Evolutionary conservation across 345 rosid genomes (phyloP).

Genomic region (Murraya koenigii): DNA sequence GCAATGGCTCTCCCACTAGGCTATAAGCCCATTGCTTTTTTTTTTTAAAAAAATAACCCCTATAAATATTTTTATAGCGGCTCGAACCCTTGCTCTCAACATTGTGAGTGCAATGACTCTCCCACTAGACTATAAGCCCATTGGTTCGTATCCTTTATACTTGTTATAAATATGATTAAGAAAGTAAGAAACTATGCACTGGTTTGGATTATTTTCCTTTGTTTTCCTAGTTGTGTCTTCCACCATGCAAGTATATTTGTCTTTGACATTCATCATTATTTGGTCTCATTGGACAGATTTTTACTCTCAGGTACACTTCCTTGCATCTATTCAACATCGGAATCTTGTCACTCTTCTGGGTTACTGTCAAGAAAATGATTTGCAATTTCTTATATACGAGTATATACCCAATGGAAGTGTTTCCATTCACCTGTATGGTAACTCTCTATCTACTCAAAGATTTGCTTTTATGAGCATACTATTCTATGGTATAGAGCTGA

Average conservation of each 20-base stretch:
- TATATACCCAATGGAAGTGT: conserved; percentile 95
- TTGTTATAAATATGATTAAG: background rate
- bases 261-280: conserved; percentile 10
- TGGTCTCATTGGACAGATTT: conserved; percentile 16
- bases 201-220: conserved; percentile 3
- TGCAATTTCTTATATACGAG: conserved; percentile 79
- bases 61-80: no score
- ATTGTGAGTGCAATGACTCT: no score
- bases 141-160: background rate
- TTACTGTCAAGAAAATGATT: conserved; percentile 81
- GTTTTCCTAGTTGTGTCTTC: background rate
- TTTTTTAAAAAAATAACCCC: no score
- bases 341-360: conserved; percentile 88
- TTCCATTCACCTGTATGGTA: conserved; percentile 97
- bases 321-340: conserved; percentile 80
- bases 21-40: no score
- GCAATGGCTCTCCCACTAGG: no score
- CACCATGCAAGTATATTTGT: background rate
- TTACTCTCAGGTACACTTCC: conserved; percentile 66
- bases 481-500: background rate
- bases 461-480: conserved; percentile 16
- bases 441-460: conserved; percentile 52
- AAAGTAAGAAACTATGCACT: background rate
- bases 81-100: no score
- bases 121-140: no score